Evolutionary conservation across 371 early-diverging fungal genomes (phyloP).

Genomic region (Gilbertella persicaria): DNA sequence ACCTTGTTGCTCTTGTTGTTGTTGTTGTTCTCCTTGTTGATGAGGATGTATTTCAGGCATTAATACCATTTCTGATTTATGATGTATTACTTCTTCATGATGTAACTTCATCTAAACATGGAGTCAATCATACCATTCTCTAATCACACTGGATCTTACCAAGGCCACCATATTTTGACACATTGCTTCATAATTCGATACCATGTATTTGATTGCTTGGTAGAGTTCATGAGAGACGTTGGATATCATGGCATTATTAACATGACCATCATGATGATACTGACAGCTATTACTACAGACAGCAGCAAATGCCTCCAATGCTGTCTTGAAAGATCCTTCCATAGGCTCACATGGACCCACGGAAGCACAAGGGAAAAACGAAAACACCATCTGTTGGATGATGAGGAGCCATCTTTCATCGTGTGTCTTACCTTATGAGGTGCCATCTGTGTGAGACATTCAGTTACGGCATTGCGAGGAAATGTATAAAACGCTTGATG

Average conservation of each 20-base stretch:
- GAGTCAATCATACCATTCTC: not conserved
- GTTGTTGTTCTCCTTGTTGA: not conserved
- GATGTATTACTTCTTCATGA: constrained; percentile 22
- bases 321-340: constrained; percentile 15
- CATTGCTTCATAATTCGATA: constrained; percentile 33
- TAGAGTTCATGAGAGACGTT: constrained; percentile 36
- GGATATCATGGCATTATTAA: constrained; percentile 32
- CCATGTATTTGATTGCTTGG: constrained; percentile 36
- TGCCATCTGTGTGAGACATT: constrained; percentile 31
- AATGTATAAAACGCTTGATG: constrained; percentile 31
- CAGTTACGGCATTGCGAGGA: constrained; percentile 51
- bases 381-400: constrained; percentile 40
- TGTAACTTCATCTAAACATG: constrained; percentile 29
- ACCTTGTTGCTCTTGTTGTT: constrained; percentile 21
- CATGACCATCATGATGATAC: constrained; percentile 5
- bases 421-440: constrained; percentile 43
- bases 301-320: constrained; percentile 40
- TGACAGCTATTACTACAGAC: constrained; percentile 30
- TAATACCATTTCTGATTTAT: constrained; percentile 19
- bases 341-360: not conserved
- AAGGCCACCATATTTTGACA: constrained; percentile 42
- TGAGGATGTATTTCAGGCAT: constrained; percentile 4
- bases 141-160: too few species aligned
- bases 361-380: constrained; percentile 28
- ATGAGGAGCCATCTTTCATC: not conserved